Evolutionary conservation across 768 basidiomycete genomes (phyloP).

Genomic region (Lactarius vividus): DNA sequence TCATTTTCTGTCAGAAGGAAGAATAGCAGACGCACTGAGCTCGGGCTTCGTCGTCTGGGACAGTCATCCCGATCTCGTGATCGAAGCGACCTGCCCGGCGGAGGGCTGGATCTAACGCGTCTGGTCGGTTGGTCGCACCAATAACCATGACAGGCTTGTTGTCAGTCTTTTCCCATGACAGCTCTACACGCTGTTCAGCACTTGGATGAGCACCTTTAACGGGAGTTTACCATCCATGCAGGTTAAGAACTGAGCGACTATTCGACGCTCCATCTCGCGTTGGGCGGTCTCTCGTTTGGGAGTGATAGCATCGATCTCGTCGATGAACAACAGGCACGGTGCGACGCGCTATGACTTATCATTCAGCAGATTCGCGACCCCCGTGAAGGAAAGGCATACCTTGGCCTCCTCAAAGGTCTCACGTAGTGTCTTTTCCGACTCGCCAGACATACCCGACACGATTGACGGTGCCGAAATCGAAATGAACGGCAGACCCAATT

Average conservation of each 20-base stretch:
- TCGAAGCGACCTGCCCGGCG: conserved; percentile 94
- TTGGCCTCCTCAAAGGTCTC: conserved; percentile 98
- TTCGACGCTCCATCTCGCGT: conserved; percentile 95
- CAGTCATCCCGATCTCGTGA: conserved; percentile 96
- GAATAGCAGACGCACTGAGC: conserved; percentile 62
- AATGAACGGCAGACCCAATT: conserved; percentile 91
- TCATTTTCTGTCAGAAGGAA: not conserved
- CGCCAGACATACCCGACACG: conserved; percentile 97
- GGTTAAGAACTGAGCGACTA: conserved; percentile 95
- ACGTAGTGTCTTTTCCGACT: conserved; percentile 93
- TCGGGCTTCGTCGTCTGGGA: conserved; percentile 88
- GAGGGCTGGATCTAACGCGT: conserved; percentile 90
- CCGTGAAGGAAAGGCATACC: conserved; percentile 41
- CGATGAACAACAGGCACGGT: conserved; percentile 92
- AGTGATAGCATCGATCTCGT: conserved; percentile 98
- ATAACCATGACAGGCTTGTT: conserved; percentile 93
- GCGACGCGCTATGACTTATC: conserved; percentile 62
- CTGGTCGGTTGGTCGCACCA: conserved; percentile 94
- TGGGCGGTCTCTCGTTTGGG: conserved; percentile 98
- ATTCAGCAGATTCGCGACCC: not conserved
- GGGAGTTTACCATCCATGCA: conserved; percentile 92
- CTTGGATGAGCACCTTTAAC: not conserved
- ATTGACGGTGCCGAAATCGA: conserved; percentile 92
- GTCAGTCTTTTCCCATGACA: conserved; percentile 94
- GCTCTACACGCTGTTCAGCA: conserved; percentile 49